Evolutionary conservation across 2,329 filamentous ascomycete genomes (phyloP), one percentile per base, ranked within the genome.

Genomic region (Colletotrichum shisoi): DNA sequence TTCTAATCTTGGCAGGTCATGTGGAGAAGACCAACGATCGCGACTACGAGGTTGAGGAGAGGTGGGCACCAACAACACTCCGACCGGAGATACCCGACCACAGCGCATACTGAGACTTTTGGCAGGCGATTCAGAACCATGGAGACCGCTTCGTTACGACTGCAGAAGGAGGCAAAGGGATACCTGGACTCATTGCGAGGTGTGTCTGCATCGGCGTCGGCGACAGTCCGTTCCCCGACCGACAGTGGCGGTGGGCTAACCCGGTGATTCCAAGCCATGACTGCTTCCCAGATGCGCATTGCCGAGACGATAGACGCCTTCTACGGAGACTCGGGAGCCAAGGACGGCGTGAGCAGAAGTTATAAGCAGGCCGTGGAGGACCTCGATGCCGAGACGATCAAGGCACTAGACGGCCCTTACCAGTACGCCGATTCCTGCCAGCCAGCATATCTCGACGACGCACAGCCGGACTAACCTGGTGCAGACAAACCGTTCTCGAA

Each of bases 321-420:
- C 80, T 99, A 99, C 81, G 95, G 95, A 63, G 95, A 99, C 77
- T 90, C 94, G 1, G 96, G 96, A 58, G 93, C 95, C 57, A 92
- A 89, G 74, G 96, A 99, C 77, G 95, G 95, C 63, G 95, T 99
- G 67, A 96, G 92, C 79, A 87, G 94, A 77, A 96, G 92, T 77
- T 99, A 99, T 83, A 99, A 98, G 81, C 94, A 98, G 78, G 95
- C 95, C 9, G 96, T 99, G 21, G 95, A 97, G 77, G 95, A 99
- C 77, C 86, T 99, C 56, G 96, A 99, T 78, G 91, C 95, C 60
- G 96, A 99, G 79, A 99, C 95, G 0, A 97, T 99, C 80, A 99
- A 99, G 79, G 95, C 95, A 7, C 84, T 99, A 70, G 95, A 99
- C 79, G 95, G 95, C 3, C 96, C 95, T 53, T 99, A 97, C 81